These are phyloP conservation scores for Alternaria conjuncta DNA, from an alignment of 2,329 filamentous ascomycete species.

Conservation along the genomic window DNA sequence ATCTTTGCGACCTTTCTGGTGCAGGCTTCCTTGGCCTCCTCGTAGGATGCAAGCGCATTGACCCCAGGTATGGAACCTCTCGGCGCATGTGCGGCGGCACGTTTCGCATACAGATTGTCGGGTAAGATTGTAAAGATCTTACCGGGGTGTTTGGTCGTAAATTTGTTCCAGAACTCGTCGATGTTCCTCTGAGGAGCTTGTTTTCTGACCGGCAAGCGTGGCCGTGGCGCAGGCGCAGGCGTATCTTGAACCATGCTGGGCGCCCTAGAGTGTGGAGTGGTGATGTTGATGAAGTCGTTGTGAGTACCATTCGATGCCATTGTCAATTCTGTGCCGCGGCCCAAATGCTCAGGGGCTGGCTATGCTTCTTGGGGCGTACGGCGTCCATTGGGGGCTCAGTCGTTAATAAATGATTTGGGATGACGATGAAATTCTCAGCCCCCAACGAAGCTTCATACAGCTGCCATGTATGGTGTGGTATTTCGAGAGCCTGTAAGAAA, in stretches of 20 bases:
- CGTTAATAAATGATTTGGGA: conserved; percentile 32
- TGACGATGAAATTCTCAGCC: conserved; percentile 35
- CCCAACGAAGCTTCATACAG: conserved; percentile 35
- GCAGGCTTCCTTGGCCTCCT: conserved; percentile 74
- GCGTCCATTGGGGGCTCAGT: conserved; percentile 37
- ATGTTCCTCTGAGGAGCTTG: conserved; percentile 70
- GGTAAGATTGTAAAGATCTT: conserved; percentile 76
- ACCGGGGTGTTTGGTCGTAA: conserved; percentile 71
- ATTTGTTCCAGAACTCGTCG: conserved; percentile 75
- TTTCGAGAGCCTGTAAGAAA: conserved; percentile 43
- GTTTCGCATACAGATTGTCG: conserved; percentile 68
- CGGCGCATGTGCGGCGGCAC: conserved; percentile 63
- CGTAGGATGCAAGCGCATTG: conserved; percentile 70
- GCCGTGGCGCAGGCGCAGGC: conserved; percentile 20
- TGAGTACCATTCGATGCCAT: conserved; percentile 48
- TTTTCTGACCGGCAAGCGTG: conserved; percentile 49
- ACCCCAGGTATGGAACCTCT: conserved; percentile 64
- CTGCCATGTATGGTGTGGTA: conserved; percentile 31
- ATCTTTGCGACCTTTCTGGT: conserved; percentile 65
- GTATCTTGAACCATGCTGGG: conserved; percentile 45
- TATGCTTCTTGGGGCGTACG: conserved; percentile 20
- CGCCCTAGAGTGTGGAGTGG: conserved; percentile 43
- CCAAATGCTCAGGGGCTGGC: conserved; percentile 24
- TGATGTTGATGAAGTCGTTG: conserved; percentile 47
- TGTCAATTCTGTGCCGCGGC: conserved; percentile 26